A percentile compares a stretch with the other conserved stretches of the same genome.
Evolutionary conservation across 306 rosid genomes (phyloP).

Genomic region (barrel medic (Medicago truncatula)): MtrunA17r5.0-ANR NC_053049.1:39700501-39701000

Average conservation of each 20-base stretch:
- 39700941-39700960: constrained; percentile 99
- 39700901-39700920: constrained; percentile 97
- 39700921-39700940: constrained; percentile 84
- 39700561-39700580: constrained; percentile 91
- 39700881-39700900: constrained; percentile 99
- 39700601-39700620: constrained; percentile 26
- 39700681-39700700: constrained; percentile 99
- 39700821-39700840: constrained; percentile 27
- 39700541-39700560: constrained; percentile 91
- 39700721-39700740: constrained; percentile 79
- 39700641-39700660: constrained; percentile 15
- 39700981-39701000: constrained; percentile 93
- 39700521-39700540: constrained; percentile 77
- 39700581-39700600: constrained; percentile 17
- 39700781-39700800: constrained; percentile 25
- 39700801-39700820: constrained; percentile 38
- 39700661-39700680: constrained; percentile 12
- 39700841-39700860: constrained; percentile 5
- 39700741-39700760: constrained; percentile 99
- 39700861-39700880: constrained; percentile 40
- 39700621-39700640: constrained; percentile 1
- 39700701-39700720: constrained; percentile 90
- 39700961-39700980: constrained; percentile 99
- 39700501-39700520: constrained; percentile 95
- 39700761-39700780: constrained; percentile 88